A percentile compares a stretch with the other conserved stretches of the same genome.
phyloP scores from a whole-genome alignment of 306 rosid species.

The Sechiopsis laciniata region DNA sequence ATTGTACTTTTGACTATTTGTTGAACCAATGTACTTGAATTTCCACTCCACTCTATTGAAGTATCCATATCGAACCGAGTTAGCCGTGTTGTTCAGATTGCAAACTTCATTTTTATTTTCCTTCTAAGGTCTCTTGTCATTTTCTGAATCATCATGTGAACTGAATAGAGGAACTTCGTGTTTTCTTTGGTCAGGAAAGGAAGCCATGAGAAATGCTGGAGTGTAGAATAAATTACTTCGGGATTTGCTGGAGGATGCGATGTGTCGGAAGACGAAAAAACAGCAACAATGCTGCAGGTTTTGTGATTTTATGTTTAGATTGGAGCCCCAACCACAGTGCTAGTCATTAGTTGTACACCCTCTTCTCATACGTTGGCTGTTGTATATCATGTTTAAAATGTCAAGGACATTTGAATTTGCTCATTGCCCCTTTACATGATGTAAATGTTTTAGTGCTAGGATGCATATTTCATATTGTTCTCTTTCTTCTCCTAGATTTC shows the following conservation, averaged over 20 bases:
- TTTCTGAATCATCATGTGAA: conserved; percentile 4
- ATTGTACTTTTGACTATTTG: not conserved
- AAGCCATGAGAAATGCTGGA: not conserved
- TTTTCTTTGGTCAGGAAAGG: conserved; percentile 4
- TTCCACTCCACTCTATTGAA: not conserved
- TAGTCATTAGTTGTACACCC: conserved; percentile 11
- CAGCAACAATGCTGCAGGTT: not conserved
- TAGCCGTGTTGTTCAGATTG: not conserved
- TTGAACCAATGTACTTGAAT: not conserved
- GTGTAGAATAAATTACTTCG: not conserved
- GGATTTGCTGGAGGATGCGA: not conserved
- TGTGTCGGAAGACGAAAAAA: not conserved
- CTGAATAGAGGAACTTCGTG: not conserved
- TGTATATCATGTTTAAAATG: conserved; percentile 12
- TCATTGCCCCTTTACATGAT: conserved; percentile 12
- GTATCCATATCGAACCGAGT: not conserved
- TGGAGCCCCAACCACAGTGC: conserved; percentile 13
- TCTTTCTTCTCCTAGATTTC: conserved; percentile 12
- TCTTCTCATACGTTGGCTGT: conserved; percentile 15
- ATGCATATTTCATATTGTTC: conserved; percentile 6
- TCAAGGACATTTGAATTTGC: not conserved
- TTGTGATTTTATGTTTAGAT: conserved; percentile 5
- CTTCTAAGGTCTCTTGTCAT: not conserved
- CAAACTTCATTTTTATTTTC: not conserved
- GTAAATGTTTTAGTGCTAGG: conserved; percentile 1